These are phyloP conservation scores for Colletotrichum tanaceti DNA, from an alignment of 2,329 filamentous ascomycete species.

Conservation along the genomic window DNA sequence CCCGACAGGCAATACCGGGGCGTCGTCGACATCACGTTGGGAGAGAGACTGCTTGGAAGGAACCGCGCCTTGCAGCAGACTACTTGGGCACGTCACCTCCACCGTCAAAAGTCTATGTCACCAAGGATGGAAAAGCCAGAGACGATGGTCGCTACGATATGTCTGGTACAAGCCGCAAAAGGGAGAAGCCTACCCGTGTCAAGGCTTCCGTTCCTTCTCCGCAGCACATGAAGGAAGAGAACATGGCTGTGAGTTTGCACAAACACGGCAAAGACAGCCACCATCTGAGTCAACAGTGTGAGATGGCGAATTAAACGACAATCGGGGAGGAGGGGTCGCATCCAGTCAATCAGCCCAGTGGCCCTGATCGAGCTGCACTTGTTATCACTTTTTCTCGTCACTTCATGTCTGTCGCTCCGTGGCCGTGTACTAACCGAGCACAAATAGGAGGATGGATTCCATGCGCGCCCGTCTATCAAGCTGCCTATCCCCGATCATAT, in stretches of 20 bases:
- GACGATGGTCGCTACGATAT: constrained; percentile 23
- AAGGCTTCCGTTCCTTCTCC: constrained; percentile 7
- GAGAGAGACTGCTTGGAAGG: constrained; percentile 16
- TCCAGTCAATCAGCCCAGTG: constrained; percentile 20
- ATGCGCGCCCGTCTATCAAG: constrained; percentile 85
- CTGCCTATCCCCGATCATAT: constrained; percentile 88
- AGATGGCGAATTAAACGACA: background rate
- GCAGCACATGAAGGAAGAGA: constrained; percentile 2
- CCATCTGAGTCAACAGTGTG: background rate
- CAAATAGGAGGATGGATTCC: constrained; percentile 86
- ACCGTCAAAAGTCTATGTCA: constrained; percentile 14
- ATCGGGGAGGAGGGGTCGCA: constrained; percentile 2
- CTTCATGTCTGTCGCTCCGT: background rate
- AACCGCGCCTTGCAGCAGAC: constrained; percentile 34
- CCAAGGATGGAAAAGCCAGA: constrained; percentile 27
- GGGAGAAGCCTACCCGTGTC: constrained; percentile 16
- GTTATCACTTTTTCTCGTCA: background rate
- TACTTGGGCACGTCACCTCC: constrained; percentile 12
- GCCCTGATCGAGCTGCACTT: constrained; percentile 2
- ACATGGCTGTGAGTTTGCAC: background rate
- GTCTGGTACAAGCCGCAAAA: background rate
- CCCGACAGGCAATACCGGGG: background rate
- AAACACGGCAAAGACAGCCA: background rate
- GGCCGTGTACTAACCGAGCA: constrained; percentile 9
- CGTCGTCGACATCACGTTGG: constrained; percentile 1